These are phyloP conservation scores for Penicilliopsis zonata DNA, from an alignment of 495 filamentous ascomycete species.

Conservation along the genomic window DNA sequence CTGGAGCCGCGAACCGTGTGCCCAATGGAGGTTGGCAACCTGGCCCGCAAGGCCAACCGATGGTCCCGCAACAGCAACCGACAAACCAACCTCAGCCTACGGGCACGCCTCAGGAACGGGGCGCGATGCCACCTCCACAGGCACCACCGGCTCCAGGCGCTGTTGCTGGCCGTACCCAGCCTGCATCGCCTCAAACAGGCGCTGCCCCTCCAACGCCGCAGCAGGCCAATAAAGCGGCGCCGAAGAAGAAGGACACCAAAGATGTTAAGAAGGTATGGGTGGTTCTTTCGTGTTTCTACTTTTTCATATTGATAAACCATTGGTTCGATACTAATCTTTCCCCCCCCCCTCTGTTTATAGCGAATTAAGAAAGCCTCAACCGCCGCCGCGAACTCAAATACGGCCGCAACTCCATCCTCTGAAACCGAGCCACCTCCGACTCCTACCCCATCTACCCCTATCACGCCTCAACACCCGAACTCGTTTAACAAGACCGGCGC, in stretches of 20 bases:
- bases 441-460: conserved; percentile 72
- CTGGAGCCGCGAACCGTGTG: conserved; percentile 35
- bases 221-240: conserved; percentile 62
- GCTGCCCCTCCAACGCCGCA: conserved; percentile 82
- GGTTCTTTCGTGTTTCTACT: conserved; percentile 13
- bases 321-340: no score
- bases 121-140: conserved; percentile 80
- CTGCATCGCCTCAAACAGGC: conserved; percentile 67
- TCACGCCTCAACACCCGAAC: conserved; percentile 63
- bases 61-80: conserved; percentile 46
- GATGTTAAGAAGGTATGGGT: conserved; percentile 69
- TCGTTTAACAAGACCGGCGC: conserved; percentile 49
- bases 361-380: conserved; percentile 63
- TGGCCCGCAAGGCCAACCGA: conserved; percentile 48
- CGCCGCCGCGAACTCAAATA: conserved; percentile 43
- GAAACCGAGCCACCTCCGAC: conserved; percentile 64
- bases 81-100: conserved; percentile 46
- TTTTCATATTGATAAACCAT: no score
- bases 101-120: conserved; percentile 64
- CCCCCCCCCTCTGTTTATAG: no score
- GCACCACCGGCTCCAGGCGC: conserved; percentile 52
- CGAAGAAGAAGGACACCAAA: conserved; percentile 77
- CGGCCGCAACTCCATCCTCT: conserved; percentile 57
- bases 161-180: conserved; percentile 50
- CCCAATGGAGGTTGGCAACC: conserved; percentile 38